These are phyloP conservation scores for Fusarium citri DNA, from an alignment of 2,329 filamentous ascomycete species.

Conservation along the genomic window DNA sequence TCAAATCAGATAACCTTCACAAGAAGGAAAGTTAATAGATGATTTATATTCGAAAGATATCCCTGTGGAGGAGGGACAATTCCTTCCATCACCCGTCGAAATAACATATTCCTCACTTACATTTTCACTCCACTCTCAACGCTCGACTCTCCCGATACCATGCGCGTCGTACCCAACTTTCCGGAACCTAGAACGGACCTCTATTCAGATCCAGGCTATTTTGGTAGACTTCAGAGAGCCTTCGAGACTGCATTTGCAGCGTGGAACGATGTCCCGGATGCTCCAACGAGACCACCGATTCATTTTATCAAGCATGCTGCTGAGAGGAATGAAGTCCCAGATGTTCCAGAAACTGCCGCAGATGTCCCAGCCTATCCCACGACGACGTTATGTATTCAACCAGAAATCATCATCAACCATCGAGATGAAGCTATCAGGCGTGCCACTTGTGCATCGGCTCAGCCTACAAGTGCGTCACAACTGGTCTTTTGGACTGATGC, in stretches of 20 bases:
- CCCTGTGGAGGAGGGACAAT: background rate
- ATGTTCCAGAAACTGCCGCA: no score
- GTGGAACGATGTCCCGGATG: conserved; percentile 4
- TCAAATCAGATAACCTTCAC: background rate
- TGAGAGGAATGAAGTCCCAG: no score
- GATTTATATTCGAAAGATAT: background rate
- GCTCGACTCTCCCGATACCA: background rate
- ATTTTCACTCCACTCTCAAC: background rate
- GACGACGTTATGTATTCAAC: no score
- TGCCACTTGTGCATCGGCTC: background rate
- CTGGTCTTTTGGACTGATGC: conserved; percentile 22
- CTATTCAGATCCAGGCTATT: background rate
- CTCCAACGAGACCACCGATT: background rate
- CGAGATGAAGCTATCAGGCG: background rate
- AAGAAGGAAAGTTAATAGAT: no score
- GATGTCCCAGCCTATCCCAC: no score
- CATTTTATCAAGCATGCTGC: no score
- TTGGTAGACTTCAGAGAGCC: background rate
- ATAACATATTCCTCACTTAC: background rate
- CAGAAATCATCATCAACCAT: background rate
- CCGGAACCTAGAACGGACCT: background rate
- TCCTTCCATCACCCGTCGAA: background rate
- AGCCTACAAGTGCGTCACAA: background rate
- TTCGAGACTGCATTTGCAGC: conserved; percentile 7
- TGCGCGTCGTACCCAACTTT: background rate